Base-by-base conservation (phyloP, 2,329 filamentous ascomycete species). In the Calonectria pseudoturangicola region DNA sequence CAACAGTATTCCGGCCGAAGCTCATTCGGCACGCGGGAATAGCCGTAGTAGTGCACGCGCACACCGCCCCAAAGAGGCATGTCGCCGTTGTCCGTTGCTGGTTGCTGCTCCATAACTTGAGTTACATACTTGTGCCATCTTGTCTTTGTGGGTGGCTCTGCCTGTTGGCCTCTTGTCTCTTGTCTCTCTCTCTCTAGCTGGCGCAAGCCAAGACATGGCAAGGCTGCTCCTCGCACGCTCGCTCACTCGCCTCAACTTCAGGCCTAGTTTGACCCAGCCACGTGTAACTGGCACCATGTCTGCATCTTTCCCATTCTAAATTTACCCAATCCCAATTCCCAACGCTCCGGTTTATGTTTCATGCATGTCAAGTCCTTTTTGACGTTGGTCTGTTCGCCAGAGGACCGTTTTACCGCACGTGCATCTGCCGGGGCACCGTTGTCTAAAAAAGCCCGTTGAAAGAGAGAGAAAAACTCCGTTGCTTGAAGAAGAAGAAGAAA, bases 381-480 rank as follows among this genome's bases (percentile, higher is more conserved):
- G 54, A 28, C 54, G 54, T 60, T 41, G 33, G 54, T 60, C 54
- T 60, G 54, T 60, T 60, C 54, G 54, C 50, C 15, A 36, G 3
- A 60, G 13, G 45, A 21, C 45, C 45, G 8, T 43, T 48, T 21
- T 2, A 15, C 8, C 33, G 54, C 54, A 60, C 54, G 54, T 41
- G 33, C 54, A 18, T 41, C 9, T 25, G 12, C 54, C 54, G 54
- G 54, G 33, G 10, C 45, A 21, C 45, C 45, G 45, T 48, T 48
- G 45, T 47, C 43, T 18, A 4, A 7, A 47, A 41, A 13, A 41
- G 30, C 8, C 33, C 33, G 33, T 36, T 36, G 33, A 18, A 43
- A n/a, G 18, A 43, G 18, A 41, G 10, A 41, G 15, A 43, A 18
- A 43, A 43, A 43, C 39, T 1, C 39, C 39, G 39, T 41, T 21